Conservation (phyloP, 495 filamentous ascomycete species). For the Aspergillus coremiiformis region DNA sequence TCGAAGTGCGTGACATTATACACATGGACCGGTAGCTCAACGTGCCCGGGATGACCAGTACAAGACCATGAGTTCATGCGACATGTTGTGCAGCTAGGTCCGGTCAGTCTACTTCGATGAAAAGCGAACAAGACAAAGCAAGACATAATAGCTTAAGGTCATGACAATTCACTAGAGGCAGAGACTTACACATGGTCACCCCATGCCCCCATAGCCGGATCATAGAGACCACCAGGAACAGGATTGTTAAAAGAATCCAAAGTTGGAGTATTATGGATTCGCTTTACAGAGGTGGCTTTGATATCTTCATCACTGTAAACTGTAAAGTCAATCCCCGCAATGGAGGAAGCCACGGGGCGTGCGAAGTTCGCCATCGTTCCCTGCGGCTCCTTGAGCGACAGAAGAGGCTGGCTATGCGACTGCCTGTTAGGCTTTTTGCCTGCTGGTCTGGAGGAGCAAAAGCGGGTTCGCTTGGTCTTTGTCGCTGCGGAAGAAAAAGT, state of each 20-base stretch:
- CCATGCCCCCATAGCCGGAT: constrained; percentile 88
- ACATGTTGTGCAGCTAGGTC: constrained; percentile 77
- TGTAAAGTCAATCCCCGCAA: constrained; percentile 83
- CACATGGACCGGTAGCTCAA: constrained; percentile 84
- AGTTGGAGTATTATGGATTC: constrained; percentile 80
- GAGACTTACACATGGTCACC: constrained; percentile 65
- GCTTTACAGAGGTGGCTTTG: constrained; percentile 80
- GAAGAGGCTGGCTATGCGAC: constrained; percentile 32
- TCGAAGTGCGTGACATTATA: constrained; percentile 95
- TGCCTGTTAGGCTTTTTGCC: not conserved
- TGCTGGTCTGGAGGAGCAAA: constrained; percentile 14
- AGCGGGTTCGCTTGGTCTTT: constrained; percentile 17
- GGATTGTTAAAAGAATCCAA: constrained; percentile 84
- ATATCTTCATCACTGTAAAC: constrained; percentile 77
- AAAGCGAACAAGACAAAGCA: constrained; percentile 1
- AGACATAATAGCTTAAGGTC: not conserved
- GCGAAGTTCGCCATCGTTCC: constrained; percentile 66
- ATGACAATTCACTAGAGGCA: not conserved
- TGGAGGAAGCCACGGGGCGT: constrained; percentile 75
- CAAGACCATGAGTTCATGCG: constrained; percentile 69
- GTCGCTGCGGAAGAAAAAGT: constrained; percentile 18
- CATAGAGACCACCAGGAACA: constrained; percentile 82
- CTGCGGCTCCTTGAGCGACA: constrained; percentile 40
- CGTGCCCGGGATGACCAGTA: constrained; percentile 90
- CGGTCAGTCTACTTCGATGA: constrained; percentile 18